A percentile compares a stretch with the other conserved stretches of the same genome.
These are phyloP conservation scores for Phyllosticta citrichinensis DNA, from an alignment of 2,329 filamentous ascomycete species.

Conservation along the genomic window DNA sequence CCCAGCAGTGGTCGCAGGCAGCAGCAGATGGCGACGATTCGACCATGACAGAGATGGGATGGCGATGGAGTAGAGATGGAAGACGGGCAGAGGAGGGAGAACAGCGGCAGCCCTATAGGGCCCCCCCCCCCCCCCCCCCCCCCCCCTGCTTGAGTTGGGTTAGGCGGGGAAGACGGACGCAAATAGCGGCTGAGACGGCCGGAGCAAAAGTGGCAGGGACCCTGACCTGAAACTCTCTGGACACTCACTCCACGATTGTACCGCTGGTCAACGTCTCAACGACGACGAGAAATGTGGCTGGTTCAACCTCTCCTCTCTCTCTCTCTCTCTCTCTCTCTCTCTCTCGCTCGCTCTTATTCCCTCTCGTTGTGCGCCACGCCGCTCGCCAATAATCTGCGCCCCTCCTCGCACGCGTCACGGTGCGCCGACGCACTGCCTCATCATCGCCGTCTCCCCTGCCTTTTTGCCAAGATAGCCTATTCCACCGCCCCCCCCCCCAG, in stretches of 20 bases:
- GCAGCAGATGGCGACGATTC: not conserved
- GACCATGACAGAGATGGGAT: not conserved
- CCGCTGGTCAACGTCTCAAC: not conserved
- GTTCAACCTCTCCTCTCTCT: not conserved
- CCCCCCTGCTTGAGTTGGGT: not conserved
- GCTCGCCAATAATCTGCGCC: not conserved
- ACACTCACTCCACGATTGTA: too few species aligned
- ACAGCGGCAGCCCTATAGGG: not conserved
- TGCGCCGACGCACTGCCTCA: slow-evolving; percentile 4
- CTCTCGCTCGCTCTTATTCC: not conserved
- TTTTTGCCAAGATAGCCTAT: slow-evolving; percentile 5
- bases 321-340: not conserved
- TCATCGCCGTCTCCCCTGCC: slow-evolving; percentile 6
- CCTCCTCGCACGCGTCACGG: not conserved
- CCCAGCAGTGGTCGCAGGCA: not conserved
- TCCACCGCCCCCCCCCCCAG: slow-evolving; percentile 5
- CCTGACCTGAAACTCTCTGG: not conserved
- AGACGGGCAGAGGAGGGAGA: not conserved
- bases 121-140: too few species aligned
- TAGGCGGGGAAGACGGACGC: too few species aligned
- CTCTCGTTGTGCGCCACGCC: not conserved
- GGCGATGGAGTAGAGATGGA: too few species aligned
- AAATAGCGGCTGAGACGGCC: not conserved
- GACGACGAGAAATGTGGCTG: not conserved
- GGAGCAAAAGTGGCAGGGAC: not conserved